Evolutionary conservation across 768 basidiomycete genomes (phyloP).

Genomic region (Agaricus sinodeliciosus): DNA sequence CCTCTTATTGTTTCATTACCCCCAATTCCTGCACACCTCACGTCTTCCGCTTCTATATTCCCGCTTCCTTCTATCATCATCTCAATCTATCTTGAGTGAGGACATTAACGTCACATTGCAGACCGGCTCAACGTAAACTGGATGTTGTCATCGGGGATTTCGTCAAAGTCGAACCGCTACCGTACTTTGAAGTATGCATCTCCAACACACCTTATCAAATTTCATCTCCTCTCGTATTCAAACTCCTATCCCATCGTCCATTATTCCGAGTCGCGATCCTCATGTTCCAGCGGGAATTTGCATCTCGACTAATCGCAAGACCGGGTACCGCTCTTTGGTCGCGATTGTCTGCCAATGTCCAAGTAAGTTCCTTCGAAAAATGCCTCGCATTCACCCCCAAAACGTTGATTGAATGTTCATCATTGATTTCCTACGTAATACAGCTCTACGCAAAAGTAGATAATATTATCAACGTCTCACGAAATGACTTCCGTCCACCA

Average conservation of each 20-base stretch:
- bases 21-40: not conserved
- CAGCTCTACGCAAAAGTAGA: conserved; percentile 91
- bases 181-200: conserved; percentile 99
- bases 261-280: conserved; percentile 91
- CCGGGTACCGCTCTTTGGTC: conserved; percentile 89
- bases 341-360: conserved; percentile 91
- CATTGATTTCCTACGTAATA: too few relatives aligned
- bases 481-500: conserved; percentile 94
- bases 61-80: not conserved
- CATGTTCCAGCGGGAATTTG: conserved; percentile 99
- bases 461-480: conserved; percentile 92
- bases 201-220: conserved; percentile 99
- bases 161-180: conserved; percentile 87
- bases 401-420: too few relatives aligned
- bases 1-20: conserved; percentile 1
- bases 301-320: conserved; percentile 80
- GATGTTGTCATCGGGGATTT: conserved; percentile 97
- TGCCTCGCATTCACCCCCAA: too few relatives aligned
- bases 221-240: conserved; percentile 95
- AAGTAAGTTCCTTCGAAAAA: conserved; percentile 27
- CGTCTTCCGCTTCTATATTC: not conserved
- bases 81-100: not conserved
- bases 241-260: conserved; percentile 92
- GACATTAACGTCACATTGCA: conserved; percentile 24
- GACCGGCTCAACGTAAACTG: conserved; percentile 92